Base-by-base conservation (phyloP, 768 basidiomycete genomes). In the Hysterangium stoloniferum region DNA sequence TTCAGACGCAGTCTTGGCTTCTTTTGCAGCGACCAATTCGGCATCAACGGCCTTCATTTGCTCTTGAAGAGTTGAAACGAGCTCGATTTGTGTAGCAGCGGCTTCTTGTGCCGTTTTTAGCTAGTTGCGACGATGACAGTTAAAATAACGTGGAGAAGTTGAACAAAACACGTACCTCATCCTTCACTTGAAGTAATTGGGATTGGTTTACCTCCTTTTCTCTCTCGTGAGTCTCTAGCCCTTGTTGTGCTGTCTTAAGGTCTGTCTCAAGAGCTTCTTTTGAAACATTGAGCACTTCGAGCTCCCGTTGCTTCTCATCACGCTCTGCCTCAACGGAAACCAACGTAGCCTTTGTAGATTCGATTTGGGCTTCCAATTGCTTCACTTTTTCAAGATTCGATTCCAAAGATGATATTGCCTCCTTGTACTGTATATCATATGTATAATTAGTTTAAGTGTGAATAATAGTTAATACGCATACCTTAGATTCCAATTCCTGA, bases 401-500 rank as follows among this genome's bases (percentile, higher is more conserved):
- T 22, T 71, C 67, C 32, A 89, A 65, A 12, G 71, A 70, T n/a
- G 73, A 71, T 9, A 63, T 74, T 1, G 77, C 74, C 51, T 79
- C 77, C 48, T 72, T 73, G n/a, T 88, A 70, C 86, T 90, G 57
- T 42, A 32, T 54, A 44, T 46, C 46, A 22, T 31, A 48, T 31
- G 33, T 56, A 15, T 50, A 43, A 29, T 20, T 34, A 27, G 36
- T 17, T 17, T 24, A 17, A 45, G 37, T 42, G n/a, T 34, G 13
- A 50, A 40, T 32, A 46, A n/a, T 45, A 9, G 44, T 19, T 28
- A 6, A 29, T 19, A 4, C 13, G n/a, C 66, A 28, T 61, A 77
- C 86, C 75, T 85, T 79, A 43, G 61, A 68, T 61, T 82, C 79
- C 15, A 86, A 59, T 48, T 78, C 82, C 50, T 74, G 72, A 19